Evolutionary conservation across 2,329 filamentous ascomycete species (phyloP).

Genomic region (Emericellopsis atlantica): DNA sequence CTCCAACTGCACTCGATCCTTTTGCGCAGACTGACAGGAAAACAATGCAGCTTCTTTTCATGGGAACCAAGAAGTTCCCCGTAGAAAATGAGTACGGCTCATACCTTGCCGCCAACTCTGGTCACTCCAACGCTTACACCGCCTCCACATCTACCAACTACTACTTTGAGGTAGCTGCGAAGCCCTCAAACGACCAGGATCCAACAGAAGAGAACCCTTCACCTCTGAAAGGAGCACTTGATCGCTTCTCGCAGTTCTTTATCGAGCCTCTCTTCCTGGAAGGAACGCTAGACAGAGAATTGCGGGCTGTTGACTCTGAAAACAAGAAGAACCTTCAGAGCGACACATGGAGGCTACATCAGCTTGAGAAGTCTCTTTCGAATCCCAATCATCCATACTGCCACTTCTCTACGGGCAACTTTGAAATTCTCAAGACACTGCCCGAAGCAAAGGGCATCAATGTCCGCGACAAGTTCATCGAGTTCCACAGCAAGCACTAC

Average conservation of each 20-base stretch:
- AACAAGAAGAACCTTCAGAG: conserved; percentile 97
- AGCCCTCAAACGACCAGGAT: conserved; percentile 49
- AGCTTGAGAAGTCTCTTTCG: conserved; percentile 78
- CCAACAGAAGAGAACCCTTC: conserved; percentile 43
- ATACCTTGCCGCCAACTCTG: conserved; percentile 82
- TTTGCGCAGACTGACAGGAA: conserved; percentile 6
- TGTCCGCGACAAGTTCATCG: conserved; percentile 82
- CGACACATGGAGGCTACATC: conserved; percentile 76
- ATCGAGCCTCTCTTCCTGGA: conserved; percentile 76
- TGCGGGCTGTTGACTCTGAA: conserved; percentile 84
- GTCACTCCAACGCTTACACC: conserved; percentile 91
- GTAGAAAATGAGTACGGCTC: conserved; percentile 92
- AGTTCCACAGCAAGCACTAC: conserved; percentile 81
- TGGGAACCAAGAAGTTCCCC: conserved; percentile 98
- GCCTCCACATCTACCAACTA: conserved; percentile 92
- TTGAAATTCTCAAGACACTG: conserved; percentile 71
- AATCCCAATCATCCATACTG: conserved; percentile 81
- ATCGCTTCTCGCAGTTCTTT: conserved; percentile 92
- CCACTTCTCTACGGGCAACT: conserved; percentile 84
- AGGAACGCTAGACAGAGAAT: conserved; percentile 74
- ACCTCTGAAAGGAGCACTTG: conserved; percentile 65
- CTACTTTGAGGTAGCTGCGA: conserved; percentile 89
- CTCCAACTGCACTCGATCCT: conserved; percentile 2
- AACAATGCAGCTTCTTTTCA: conserved; percentile 60
- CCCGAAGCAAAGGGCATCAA: conserved; percentile 71